These are phyloP conservation scores for Pythium phragmiticola DNA, from an alignment of 352 stramenopile genomes.

Conservation along the genomic window DNA sequence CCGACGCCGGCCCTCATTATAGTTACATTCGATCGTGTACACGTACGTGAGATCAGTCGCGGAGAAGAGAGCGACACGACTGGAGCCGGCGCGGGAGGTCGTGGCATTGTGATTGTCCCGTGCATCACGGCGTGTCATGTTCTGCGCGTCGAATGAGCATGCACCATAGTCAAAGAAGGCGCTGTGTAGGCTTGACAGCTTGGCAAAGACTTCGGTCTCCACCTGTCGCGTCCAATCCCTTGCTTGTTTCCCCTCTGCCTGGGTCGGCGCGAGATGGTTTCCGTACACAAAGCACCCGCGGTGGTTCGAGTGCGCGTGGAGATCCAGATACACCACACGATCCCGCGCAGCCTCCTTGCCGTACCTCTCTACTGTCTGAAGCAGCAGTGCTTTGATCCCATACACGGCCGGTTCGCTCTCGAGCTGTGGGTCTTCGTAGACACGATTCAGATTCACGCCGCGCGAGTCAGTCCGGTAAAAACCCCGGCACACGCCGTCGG, in stretches of 20 bases:
- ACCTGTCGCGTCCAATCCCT: conserved; percentile 43
- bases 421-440: conserved; percentile 64
- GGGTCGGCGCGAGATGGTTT: conserved; percentile 51
- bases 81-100: conserved; percentile 64
- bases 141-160: conserved; percentile 81
- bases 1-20: conserved; percentile 73
- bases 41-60: conserved; percentile 72
- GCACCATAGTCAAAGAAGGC: conserved; percentile 86
- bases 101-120: conserved; percentile 55
- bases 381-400: conserved; percentile 54
- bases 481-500: conserved; percentile 83
- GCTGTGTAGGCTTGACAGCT: conserved; percentile 66
- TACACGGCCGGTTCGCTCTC: conserved; percentile 64
- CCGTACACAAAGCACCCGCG: conserved; percentile 91
- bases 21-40: conserved; percentile 94
- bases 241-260: conserved; percentile 13
- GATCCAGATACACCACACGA: conserved; percentile 80
- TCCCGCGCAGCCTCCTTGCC: conserved; percentile 25
- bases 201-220: conserved; percentile 82
- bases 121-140: conserved; percentile 71
- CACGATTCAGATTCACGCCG: conserved; percentile 89
- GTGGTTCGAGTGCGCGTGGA: conserved; percentile 90
- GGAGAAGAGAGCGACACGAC: conserved; percentile 71
- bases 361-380: conserved; percentile 33
- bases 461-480: conserved; percentile 86